Evolutionary conservation across 257 asterid species (phyloP).

Genomic region (Euphrasia confusa): DNA sequence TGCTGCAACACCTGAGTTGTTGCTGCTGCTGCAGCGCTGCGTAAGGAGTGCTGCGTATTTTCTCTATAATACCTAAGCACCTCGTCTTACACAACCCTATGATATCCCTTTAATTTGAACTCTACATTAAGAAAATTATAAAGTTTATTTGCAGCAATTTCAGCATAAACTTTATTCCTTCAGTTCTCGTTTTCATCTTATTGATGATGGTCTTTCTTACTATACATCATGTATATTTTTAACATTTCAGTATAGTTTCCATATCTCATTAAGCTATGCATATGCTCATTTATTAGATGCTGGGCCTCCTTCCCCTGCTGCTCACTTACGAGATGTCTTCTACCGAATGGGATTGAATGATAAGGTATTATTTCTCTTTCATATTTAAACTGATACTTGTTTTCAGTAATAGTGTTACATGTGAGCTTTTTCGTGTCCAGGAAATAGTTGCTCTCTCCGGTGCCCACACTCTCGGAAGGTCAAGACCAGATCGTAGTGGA

Average conservation of each 20-base stretch:
- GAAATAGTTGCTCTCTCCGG: conserved; percentile 99
- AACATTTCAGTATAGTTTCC: conserved; percentile 9
- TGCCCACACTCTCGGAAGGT: conserved; percentile 94
- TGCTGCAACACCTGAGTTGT: too few relatives aligned
- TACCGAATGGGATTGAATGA: conserved; percentile 90
- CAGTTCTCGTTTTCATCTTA: conserved; percentile 12
- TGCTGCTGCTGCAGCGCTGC: too few relatives aligned
- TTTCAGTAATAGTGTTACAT: conserved; percentile 15
- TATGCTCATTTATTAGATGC: conserved; percentile 59
- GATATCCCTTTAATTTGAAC: neutral
- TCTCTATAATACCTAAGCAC: too few relatives aligned
- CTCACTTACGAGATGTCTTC: conserved; percentile 91
- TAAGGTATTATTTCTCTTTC: conserved; percentile 50
- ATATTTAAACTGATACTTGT: conserved; percentile 15
- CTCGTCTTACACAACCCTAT: too few relatives aligned
- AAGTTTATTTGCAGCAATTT: neutral
- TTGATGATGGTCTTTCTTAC: neutral
- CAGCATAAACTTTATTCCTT: conserved; percentile 4
- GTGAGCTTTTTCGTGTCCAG: conserved; percentile 37
- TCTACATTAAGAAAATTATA: neutral
- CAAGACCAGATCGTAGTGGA: conserved; percentile 98
- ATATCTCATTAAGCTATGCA: conserved; percentile 20
- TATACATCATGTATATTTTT: neutral
- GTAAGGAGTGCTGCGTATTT: too few relatives aligned
- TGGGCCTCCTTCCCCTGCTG: conserved; percentile 94